Base-by-base conservation (phyloP, 306 rosid species). In the Prunus salicina region DNA sequence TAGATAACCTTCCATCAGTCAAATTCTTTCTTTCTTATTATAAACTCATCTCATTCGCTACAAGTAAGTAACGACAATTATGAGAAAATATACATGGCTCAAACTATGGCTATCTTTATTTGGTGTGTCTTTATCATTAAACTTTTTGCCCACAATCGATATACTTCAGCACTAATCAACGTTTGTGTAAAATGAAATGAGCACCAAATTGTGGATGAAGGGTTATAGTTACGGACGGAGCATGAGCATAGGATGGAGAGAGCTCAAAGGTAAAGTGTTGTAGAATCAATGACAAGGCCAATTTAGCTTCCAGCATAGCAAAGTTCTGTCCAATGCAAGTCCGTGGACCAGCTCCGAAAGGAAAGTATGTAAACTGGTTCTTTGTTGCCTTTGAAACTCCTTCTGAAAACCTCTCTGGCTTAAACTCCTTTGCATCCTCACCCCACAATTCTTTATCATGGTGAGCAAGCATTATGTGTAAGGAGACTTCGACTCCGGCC, bases 261-360 rank as follows among this genome's bases (percentile, higher is more conserved):
- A 87, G 86, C 67, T 73, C 82, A 38, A 86, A 86, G 4, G 89
- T 82, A 51, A 84, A 88, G 25, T 19, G 47, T 20, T 81, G 87
- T 41, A 89, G 45, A 45, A 87, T 68, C 86, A 87, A 45, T 3
- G 91, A 80, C 53, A 87, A 18, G 1, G 69, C 84, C 20, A 82
- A 18, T 60, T 89, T 89, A 2, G 85, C 89, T 63, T 87, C 91
- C 18, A 79, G 22, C 76, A 56, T 53, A 9, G 80, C 32, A 74
- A 85, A 90, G 67, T 83, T 87, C 66, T 85, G 90, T 15, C 88
- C 93, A 4, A 91, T 77, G 83, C 91, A 91, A 6, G 84, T 79
- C 47, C 96, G 67, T 22, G 91, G 93, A 67, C 89, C 96, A 73
- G 89, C 64, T 10, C 93, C 90, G 45, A 90, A 90, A 4, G 96